phyloP scores from a whole-genome alignment of 2,329 filamentous ascomycete species.

The Arthroderma sp. region DNA sequence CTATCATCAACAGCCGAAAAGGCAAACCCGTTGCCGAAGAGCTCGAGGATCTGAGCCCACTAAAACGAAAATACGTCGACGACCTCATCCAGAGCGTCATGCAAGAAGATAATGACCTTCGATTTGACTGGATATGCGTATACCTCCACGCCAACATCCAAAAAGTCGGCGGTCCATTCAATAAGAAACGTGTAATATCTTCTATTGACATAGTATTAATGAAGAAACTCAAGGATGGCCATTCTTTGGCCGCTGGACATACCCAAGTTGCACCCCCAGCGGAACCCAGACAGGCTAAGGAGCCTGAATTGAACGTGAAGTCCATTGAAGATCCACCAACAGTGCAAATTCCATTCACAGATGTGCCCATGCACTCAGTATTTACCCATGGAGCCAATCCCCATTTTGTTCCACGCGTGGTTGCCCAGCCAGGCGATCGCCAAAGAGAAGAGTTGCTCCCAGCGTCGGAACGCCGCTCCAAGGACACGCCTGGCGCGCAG shows the following conservation, averaged over 20 bases:
- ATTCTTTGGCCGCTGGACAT: conserved; percentile 3
- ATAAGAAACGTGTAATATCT: conserved; percentile 17
- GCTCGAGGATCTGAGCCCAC: conserved; percentile 17
- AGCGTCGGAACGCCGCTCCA: no score
- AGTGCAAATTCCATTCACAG: no score
- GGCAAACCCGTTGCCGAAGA: conserved; percentile 19
- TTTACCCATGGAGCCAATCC: no score
- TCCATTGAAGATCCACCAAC: no score
- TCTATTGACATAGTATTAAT: conserved; percentile 24
- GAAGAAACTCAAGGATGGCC: conserved; percentile 15
- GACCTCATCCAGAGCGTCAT: conserved; percentile 22
- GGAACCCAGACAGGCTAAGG: not conserved
- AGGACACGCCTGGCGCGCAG: no score
- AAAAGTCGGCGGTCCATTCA: conserved; percentile 14
- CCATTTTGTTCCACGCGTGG: no score
- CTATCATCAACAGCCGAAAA: conserved; percentile 19
- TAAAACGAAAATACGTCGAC: conserved; percentile 23
- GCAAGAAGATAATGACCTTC: conserved; percentile 13
- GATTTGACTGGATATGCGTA: conserved; percentile 26
- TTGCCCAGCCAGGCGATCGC: no score
- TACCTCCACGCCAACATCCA: conserved; percentile 21
- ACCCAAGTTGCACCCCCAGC: not conserved
- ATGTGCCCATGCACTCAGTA: no score
- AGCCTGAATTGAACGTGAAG: not conserved
- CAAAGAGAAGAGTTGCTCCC: no score